phyloP scores from a whole-genome alignment of 495 filamentous ascomycete species.

The Penicillium canariense region DNA sequence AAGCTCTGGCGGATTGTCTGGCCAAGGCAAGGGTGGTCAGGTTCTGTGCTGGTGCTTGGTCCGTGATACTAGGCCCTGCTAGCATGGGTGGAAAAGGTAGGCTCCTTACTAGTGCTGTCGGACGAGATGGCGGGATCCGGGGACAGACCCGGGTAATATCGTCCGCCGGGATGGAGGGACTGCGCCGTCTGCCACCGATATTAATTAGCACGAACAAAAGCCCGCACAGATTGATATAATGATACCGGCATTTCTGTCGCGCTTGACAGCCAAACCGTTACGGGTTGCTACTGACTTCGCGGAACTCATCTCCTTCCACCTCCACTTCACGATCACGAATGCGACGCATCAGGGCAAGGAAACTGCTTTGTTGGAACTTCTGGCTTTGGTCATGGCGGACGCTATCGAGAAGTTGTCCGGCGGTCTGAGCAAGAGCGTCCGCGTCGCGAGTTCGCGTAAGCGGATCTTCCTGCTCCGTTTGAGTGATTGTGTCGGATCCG shows the following conservation, averaged over 20 bases:
- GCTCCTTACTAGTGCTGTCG: slow-evolving; percentile 23
- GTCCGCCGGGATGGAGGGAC: slow-evolving; percentile 52
- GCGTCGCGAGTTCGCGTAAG: slow-evolving; percentile 40
- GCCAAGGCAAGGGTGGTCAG: slow-evolving; percentile 20
- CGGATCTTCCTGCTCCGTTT: slow-evolving; percentile 29
- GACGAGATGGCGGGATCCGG: slow-evolving; percentile 7
- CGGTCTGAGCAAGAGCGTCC: slow-evolving; percentile 69
- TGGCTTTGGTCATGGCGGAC: slow-evolving; percentile 62
- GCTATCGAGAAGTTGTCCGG: slow-evolving; percentile 67
- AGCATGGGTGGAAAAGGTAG: slow-evolving; percentile 5
- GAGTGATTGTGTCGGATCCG: slow-evolving; percentile 51
- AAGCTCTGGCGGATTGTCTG: slow-evolving; percentile 7
- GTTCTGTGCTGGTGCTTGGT: slow-evolving; percentile 6
- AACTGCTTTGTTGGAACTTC: slow-evolving; percentile 78
- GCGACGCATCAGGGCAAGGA: slow-evolving; percentile 72
- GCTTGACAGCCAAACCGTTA: slow-evolving; percentile 40
- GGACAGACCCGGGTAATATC: slow-evolving; percentile 41
- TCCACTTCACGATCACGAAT: slow-evolving; percentile 54
- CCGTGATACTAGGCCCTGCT: slow-evolving; percentile 7
- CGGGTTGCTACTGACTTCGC: slow-evolving; percentile 54
- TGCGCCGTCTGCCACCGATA: slow-evolving; percentile 36
- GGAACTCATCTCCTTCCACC: slow-evolving; percentile 52
- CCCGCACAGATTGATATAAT: slow-evolving; percentile 25
- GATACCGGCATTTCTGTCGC: slow-evolving; percentile 42
- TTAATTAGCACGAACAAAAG: slow-evolving; percentile 38